Evolutionary conservation across 257 asterid species (phyloP).

Genomic region (Rehmannia glutinosa): DNA sequence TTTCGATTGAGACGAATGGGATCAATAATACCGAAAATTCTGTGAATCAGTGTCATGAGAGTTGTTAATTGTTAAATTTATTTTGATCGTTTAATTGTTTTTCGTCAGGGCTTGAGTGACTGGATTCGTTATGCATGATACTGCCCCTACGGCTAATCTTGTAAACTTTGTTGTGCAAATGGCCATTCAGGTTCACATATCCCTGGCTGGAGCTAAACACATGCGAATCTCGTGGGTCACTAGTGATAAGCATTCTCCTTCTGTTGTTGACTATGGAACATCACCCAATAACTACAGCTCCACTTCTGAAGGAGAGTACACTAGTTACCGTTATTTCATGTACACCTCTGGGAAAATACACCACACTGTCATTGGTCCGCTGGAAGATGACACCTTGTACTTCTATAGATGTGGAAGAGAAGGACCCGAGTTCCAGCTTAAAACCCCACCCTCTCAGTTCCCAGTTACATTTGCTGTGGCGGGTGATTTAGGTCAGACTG

Average conservation of each 20-base stretch:
- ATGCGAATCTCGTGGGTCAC: constrained; percentile 80
- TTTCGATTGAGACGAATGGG: no score
- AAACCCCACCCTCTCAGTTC: constrained; percentile 83
- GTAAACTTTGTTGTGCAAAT: background rate
- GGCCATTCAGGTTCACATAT: constrained; percentile 72
- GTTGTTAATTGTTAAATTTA: background rate
- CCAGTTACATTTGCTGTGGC: constrained; percentile 88
- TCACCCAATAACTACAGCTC: constrained; percentile 50
- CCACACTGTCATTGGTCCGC: constrained; percentile 84
- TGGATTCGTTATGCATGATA: no score
- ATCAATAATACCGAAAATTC: background rate
- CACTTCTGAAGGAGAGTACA: constrained; percentile 56
- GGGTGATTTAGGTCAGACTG: constrained; percentile 96
- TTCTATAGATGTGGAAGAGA: constrained; percentile 79
- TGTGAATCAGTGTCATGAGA: background rate
- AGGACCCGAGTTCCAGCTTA: constrained; percentile 76
- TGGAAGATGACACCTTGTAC: constrained; percentile 51
- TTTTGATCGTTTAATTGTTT: no score
- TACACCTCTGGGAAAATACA: constrained; percentile 80
- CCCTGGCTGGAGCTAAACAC: constrained; percentile 79
- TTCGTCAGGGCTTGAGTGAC: no score
- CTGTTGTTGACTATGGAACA: constrained; percentile 75
- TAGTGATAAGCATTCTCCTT: constrained; percentile 42
- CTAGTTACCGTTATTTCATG: constrained; percentile 52
- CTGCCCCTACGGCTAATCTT: no score